Evolutionary conservation across 805 yeast genomes (phyloP), one percentile per base, ranked within the genome.

Genomic region (Cyberlindnera euphorbiae): DNA sequence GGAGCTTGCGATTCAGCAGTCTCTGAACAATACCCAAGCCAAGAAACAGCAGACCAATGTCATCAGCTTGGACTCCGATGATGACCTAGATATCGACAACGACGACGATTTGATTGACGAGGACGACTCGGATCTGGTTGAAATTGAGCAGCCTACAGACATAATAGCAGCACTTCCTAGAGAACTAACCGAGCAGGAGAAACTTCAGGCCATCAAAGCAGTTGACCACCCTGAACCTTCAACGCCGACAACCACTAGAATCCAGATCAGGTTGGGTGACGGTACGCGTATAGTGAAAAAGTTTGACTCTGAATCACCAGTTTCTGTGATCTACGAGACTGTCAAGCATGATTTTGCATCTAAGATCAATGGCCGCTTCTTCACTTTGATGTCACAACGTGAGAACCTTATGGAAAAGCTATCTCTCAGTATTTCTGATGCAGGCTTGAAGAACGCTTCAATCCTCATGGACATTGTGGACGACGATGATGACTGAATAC

Each of bases 221-320:
- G 47, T 53, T 2, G 70, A 68, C 28, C 75, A 77, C 39, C 63
- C 64, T 0, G 96, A 88, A 51, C 94, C 96, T 1, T 58, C 72
- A 2, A 55, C 64, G 3, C 27, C 36, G 7, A 17, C 34, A 4
- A 25, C 45, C 4, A 67, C 78, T 0, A 68, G 96, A 50, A 73
- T 93, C 17, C 97, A 93, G 60, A 72, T 93, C n/a, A 69, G 96
- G 41, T 73, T 85, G 19, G 93, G 89, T 13, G 86, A 81, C 50
- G 97, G 97, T n/a, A 72, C 78, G 31, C 69, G 97, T 39, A 62
- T 81, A 10, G 81, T 90, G 9, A 80, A 86, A 41, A 73, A 85
- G 39, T 83, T 90, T 48, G 60, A 62, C 8, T 51, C 72, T 9
- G 56, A 62, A 4, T 95, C 84, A 45, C 64, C 69, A 4, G 86